A percentile compares a stretch with the other conserved stretches of the same genome.
Conservation (phyloP, 2,329 filamentous ascomycete species). For the Dactylella cylindrospora region DNA sequence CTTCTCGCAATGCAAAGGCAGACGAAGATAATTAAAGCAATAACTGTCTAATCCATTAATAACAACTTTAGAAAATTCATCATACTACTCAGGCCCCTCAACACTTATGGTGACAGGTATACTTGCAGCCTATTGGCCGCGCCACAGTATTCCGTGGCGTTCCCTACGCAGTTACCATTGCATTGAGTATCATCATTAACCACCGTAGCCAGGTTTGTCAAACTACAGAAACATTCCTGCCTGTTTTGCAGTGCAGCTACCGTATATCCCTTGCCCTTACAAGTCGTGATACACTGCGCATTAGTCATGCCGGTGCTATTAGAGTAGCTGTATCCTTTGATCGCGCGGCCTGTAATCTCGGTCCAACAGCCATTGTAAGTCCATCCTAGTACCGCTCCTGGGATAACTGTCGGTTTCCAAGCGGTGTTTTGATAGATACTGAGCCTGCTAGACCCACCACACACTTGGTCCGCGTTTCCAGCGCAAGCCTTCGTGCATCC, state of each 20-base stretch:
- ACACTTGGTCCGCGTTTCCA: slow-evolving; percentile 46
- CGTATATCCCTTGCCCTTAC: slow-evolving; percentile 16
- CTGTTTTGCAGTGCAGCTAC: slow-evolving; percentile 19
- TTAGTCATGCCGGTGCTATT: slow-evolving; percentile 23
- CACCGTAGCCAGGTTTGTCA: slow-evolving; percentile 11
- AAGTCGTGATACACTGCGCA: slow-evolving; percentile 8
- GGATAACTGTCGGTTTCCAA: slow-evolving; percentile 16
- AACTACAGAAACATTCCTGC: slow-evolving; percentile 21
- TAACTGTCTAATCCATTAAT: too few relatives aligned
- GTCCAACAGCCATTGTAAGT: slow-evolving; percentile 20
- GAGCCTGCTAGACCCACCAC: slow-evolving; percentile 46
- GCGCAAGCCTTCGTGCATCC: slow-evolving; percentile 47
- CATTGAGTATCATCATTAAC: slow-evolving; percentile 1
- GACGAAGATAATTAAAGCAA: too few relatives aligned
- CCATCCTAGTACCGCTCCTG: slow-evolving; percentile 15
- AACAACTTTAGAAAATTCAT: too few relatives aligned
- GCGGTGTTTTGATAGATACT: slow-evolving; percentile 46
- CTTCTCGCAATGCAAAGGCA: too few relatives aligned
- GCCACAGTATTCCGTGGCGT: slow-evolving; percentile 24
- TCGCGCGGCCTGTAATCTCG: slow-evolving; percentile 17
- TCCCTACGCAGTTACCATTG: slow-evolving; percentile 20
- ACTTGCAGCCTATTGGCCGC: slow-evolving; percentile 16
- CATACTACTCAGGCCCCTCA: too few relatives aligned
- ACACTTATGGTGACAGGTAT: slow-evolving; percentile 9
- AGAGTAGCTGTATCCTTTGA: slow-evolving; percentile 13